Percentiles rank a stretch among this genome's conserved stretches.
Conservation (phyloP, 305 asterid genomes). For the Fraxinus floribunda region DNA sequence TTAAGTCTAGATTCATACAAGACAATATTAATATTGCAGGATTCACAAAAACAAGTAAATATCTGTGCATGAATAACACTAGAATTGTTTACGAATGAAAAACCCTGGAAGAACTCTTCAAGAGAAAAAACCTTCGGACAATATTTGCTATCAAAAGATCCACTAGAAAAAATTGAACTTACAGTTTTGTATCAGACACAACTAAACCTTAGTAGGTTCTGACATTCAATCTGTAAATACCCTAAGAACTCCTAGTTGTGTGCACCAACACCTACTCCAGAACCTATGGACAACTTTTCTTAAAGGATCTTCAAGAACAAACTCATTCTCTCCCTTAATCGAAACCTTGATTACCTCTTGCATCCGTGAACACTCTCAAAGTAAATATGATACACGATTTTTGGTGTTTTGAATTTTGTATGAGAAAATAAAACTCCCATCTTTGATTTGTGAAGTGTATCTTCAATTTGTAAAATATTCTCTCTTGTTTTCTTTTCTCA, state of each 20-base stretch:
- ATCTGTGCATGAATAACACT: not conserved
- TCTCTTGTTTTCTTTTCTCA: not conserved
- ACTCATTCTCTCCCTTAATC: not conserved
- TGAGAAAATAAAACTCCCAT: not conserved
- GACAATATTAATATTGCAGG: not conserved
- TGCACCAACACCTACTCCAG: not conserved
- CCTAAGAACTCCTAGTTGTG: not conserved
- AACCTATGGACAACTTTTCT: not conserved
- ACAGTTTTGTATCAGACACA: not conserved
- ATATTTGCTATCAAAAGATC: not conserved
- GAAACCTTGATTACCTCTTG: too few species aligned
- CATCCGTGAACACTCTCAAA: too few species aligned
- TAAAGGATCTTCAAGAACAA: not conserved
- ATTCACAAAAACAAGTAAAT: not conserved
- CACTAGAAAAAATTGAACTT: not conserved
- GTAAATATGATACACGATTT: too few species aligned
- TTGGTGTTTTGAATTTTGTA: not conserved
- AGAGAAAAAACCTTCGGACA: not conserved
- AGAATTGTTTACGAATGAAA: not conserved
- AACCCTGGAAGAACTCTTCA: not conserved
- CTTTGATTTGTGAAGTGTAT: not conserved
- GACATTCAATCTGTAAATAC: not conserved
- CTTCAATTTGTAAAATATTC: not conserved
- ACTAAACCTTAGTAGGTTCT: not conserved
- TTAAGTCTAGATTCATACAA: not conserved